These are phyloP conservation scores for Sphaerulina vaccinii DNA, from an alignment of 2,329 filamentous ascomycete species.

Conservation along the genomic window DNA sequence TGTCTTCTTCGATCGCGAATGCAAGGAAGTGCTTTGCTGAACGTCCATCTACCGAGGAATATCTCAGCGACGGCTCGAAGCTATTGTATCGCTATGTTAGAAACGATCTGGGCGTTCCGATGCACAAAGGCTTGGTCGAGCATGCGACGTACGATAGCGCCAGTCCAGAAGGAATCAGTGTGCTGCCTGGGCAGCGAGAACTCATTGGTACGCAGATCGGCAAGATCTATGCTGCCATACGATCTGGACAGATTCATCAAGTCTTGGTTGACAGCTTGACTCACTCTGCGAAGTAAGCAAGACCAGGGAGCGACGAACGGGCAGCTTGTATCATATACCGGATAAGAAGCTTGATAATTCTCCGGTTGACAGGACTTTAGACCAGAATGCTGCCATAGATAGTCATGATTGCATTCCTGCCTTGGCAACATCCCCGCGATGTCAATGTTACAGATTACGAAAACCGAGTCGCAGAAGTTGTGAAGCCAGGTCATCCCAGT, in stretches of 20 bases:
- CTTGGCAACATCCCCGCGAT: not conserved
- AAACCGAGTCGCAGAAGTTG: not conserved
- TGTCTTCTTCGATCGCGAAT: not conserved
- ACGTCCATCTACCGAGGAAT: not conserved
- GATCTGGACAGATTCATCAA: conserved; percentile 19
- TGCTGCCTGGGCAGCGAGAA: conserved; percentile 11
- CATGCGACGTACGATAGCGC: conserved; percentile 23
- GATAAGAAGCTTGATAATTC: too few relatives aligned
- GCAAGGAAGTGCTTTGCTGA: not conserved
- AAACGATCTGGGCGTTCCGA: conserved; percentile 19
- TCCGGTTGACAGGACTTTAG: not conserved
- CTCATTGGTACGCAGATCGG: conserved; percentile 26
- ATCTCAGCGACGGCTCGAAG: conserved; percentile 24
- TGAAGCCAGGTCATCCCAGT: not conserved
- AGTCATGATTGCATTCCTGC: not conserved
- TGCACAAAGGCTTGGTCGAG: conserved; percentile 30
- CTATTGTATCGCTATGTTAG: conserved; percentile 28
- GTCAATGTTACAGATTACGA: not conserved
- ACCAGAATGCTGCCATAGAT: not conserved
- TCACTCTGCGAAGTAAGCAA: too few relatives aligned
- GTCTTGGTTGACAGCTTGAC: conserved; percentile 8
- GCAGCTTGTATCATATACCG: too few relatives aligned
- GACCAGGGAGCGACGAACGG: too few relatives aligned
- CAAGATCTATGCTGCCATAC: conserved; percentile 30
- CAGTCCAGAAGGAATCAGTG: conserved; percentile 14